Base-by-base conservation (phyloP, 192 early-diverging fungal genomes). In the Podila minutissima region DNA sequence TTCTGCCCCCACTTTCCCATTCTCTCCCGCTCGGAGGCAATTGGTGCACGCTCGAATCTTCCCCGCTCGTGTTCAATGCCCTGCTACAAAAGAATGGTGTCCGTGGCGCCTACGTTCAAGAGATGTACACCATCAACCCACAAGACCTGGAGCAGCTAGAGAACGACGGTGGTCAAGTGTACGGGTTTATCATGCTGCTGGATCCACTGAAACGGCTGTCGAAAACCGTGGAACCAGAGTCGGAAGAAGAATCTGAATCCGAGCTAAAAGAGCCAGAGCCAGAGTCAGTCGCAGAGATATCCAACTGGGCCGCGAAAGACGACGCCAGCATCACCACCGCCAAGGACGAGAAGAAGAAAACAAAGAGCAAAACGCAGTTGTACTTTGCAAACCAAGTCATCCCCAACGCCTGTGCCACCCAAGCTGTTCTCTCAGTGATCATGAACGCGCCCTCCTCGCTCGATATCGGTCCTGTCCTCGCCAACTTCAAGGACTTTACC, bases 311-410 rank as follows among this genome's bases (percentile, higher is more conserved):
- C 1, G 15, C 2, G 41, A 46, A 37, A 7, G 10, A 6, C 35
- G 35, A 37, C 10, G 35, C 35, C 35, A 8, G 10, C 10, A 37
- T 10, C 9, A 37, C 35, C 35, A 11, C 35, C 1, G 35, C 41
- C 41, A 46, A 46, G 15, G 41, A 46, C 15, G 35, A 37, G 35
- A 37, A 10, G 10, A 37, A 37, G 35, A 37, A 37, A 4, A 46
- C 15, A 17, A 46, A 46, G 41, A 46, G 15, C 9, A 49, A 31
- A 24, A 31, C 41, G 2, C 13, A 51, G 8, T 9, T 69, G 31
- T 69, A 61, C 41, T 69, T 69, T 28, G 67, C 67, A 5, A 41
- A 69, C 26, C 46, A 69, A n/a, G 67, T 69, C 12, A 69, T 69
- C 17, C 67, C 67, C 15, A 59, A 69, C 41, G 67, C 67, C 32